A percentile compares a stretch with the other conserved stretches of the same genome.
Evolutionary conservation across 2,329 filamentous ascomycete species (phyloP).

Genomic region (Exophiala viscosa): DNA sequence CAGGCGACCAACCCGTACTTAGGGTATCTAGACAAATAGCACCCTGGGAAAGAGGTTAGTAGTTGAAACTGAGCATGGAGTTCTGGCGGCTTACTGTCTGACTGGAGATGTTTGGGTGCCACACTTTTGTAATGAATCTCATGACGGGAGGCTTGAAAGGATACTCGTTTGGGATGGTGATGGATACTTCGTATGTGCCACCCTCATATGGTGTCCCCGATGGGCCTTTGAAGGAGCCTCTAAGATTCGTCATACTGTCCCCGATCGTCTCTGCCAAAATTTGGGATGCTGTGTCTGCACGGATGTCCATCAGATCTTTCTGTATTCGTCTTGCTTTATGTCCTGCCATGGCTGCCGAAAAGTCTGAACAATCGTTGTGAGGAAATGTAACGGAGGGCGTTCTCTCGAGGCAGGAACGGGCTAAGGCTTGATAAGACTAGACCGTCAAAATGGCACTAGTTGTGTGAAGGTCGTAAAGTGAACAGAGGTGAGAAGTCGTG

Average conservation of each 20-base stretch:
- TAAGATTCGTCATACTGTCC: slow-evolving; percentile 74
- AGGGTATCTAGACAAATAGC: slow-evolving; percentile 96
- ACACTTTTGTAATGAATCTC: slow-evolving; percentile 88
- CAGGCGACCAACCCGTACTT: slow-evolving; percentile 85
- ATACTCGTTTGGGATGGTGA: slow-evolving; percentile 82
- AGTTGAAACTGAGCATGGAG: background rate
- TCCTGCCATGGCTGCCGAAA: slow-evolving; percentile 44
- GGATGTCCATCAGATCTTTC: slow-evolving; percentile 49
- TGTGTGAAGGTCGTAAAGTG: no score
- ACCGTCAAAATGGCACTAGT: no score
- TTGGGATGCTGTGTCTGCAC: slow-evolving; percentile 67
- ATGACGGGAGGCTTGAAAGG: slow-evolving; percentile 90
- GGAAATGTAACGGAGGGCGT: background rate
- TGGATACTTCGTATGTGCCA: slow-evolving; percentile 76
- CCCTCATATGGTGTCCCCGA: slow-evolving; percentile 92
- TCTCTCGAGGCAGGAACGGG: background rate
- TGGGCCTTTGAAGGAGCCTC: slow-evolving; percentile 77
- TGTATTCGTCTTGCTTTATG: slow-evolving; percentile 55
- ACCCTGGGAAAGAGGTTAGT: slow-evolving; percentile 55
- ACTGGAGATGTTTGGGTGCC: slow-evolving; percentile 95
- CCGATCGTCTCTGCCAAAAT: slow-evolving; percentile 65
- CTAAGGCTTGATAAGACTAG: background rate
- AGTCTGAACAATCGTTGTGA: background rate
- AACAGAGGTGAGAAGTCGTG: no score
- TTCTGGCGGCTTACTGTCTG: slow-evolving; percentile 65